Evolutionary conservation across 345 rosid genomes (phyloP).

Genomic region (Eucalyptus shirleyi): DNA sequence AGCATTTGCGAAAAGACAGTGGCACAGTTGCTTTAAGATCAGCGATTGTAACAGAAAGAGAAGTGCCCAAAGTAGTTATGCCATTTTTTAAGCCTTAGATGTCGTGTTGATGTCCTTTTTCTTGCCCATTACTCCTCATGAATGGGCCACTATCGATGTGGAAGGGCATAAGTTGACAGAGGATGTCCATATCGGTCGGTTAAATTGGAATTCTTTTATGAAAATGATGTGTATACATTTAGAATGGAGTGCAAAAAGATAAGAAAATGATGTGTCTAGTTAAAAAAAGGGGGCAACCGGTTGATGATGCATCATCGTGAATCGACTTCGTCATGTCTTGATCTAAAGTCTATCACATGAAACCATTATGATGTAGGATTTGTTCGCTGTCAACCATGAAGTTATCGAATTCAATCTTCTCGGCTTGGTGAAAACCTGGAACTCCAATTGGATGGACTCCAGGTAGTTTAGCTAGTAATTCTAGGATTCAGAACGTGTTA

Average conservation of each 20-base stretch:
- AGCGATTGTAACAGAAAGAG: neutral
- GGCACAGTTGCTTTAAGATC: neutral
- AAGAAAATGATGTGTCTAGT: neutral
- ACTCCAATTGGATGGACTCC: neutral
- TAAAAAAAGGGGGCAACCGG: neutral
- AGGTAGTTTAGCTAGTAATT: neutral
- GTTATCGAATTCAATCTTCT: neutral
- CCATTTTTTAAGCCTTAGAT: neutral
- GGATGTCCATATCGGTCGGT: neutral
- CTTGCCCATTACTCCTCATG: neutral
- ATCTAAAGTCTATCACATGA: neutral
- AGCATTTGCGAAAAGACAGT: neutral
- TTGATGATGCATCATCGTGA: neutral
- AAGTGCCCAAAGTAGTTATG: neutral
- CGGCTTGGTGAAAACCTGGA: neutral
- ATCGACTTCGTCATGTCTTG: neutral
- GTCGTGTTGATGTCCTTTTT: neutral
- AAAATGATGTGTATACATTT: neutral
- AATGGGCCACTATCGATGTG: neutral
- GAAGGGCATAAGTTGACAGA: neutral
- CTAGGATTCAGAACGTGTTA: neutral
- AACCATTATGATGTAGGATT: neutral
- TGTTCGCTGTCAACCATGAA: neutral
- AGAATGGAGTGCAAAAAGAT: neutral
- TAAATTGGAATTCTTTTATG: neutral